Percentiles rank a stretch among this genome's conserved stretches.
Conservation (phyloP, 2,329 filamentous ascomycete genomes). For the Fusarium liriodendri region DNA sequence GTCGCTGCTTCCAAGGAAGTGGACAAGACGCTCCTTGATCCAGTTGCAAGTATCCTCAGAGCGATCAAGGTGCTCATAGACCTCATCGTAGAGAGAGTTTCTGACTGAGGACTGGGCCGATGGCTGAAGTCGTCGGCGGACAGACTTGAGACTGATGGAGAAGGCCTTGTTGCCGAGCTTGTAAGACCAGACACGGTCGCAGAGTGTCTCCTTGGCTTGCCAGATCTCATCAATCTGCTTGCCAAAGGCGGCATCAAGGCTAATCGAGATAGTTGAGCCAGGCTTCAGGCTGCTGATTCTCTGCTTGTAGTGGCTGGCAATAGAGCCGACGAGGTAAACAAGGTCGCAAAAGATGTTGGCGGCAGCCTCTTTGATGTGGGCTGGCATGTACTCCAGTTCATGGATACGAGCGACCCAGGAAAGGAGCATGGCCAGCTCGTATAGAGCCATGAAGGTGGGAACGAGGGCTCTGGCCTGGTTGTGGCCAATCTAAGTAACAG, state of each 20-base stretch:
- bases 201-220: constrained; percentile 47
- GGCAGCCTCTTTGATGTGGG: constrained; percentile 46
- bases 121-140: constrained; percentile 48
- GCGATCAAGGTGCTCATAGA: constrained; percentile 51
- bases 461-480: constrained; percentile 51
- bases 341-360: constrained; percentile 51
- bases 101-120: constrained; percentile 43
- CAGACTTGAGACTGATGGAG: constrained; percentile 41
- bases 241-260: constrained; percentile 53
- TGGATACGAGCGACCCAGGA: constrained; percentile 51
- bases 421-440: constrained; percentile 53
- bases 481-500: constrained; percentile 50
- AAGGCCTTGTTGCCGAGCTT: constrained; percentile 44
- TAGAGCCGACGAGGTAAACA: constrained; percentile 48
- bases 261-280: constrained; percentile 42
- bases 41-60: constrained; percentile 55
- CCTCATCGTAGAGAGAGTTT: constrained; percentile 47
- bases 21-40: constrained; percentile 49
- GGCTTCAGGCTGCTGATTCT: constrained; percentile 46
- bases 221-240: constrained; percentile 49
- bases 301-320: constrained; percentile 50
- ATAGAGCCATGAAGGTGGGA: constrained; percentile 53
- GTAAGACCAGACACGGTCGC: constrained; percentile 50
- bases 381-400: constrained; percentile 48
- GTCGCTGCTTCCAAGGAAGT: constrained; percentile 50